phyloP scores from a whole-genome alignment of 208 protist species.

The Histomonas meleagridis region DNA sequence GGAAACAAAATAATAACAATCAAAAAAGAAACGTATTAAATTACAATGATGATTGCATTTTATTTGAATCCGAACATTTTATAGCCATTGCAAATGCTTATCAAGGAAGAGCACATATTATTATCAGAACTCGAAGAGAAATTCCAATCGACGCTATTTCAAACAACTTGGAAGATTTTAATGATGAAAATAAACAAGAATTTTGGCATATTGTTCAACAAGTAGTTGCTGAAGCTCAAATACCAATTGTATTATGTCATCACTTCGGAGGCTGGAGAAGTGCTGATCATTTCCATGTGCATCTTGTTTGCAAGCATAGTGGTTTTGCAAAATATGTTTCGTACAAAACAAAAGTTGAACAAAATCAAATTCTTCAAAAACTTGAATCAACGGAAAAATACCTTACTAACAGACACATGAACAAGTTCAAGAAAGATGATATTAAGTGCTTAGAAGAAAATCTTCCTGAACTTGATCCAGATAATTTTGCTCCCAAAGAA shows the following conservation, averaged over 20 bases:
- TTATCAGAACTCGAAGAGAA: background rate
- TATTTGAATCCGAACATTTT: background rate
- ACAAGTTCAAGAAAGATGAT: background rate
- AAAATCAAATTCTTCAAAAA: background rate
- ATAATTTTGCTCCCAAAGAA: background rate
- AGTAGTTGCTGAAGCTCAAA: background rate
- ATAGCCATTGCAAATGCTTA: background rate
- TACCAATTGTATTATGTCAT: background rate
- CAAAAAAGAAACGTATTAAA: too few relatives aligned
- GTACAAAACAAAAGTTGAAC: background rate
- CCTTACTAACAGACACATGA: background rate
- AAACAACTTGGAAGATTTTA: constrained; percentile 9
- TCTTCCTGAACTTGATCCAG: background rate
- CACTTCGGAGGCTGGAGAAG: background rate
- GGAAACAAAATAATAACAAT: too few relatives aligned
- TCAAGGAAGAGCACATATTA: background rate
- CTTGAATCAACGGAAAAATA: too few relatives aligned
- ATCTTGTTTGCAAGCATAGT: background rate
- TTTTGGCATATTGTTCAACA: constrained; percentile 25
- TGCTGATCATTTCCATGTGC: constrained; percentile 24
- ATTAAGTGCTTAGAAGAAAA: background rate
- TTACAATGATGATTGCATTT: background rate
- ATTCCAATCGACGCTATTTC: too few relatives aligned
- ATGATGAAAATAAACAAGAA: background rate
- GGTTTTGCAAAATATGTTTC: background rate